A percentile compares a stretch with the other conserved stretches of the same genome.
Conservation (phyloP, 2,329 filamentous ascomycete species). For the Drechslera avenae region DNA sequence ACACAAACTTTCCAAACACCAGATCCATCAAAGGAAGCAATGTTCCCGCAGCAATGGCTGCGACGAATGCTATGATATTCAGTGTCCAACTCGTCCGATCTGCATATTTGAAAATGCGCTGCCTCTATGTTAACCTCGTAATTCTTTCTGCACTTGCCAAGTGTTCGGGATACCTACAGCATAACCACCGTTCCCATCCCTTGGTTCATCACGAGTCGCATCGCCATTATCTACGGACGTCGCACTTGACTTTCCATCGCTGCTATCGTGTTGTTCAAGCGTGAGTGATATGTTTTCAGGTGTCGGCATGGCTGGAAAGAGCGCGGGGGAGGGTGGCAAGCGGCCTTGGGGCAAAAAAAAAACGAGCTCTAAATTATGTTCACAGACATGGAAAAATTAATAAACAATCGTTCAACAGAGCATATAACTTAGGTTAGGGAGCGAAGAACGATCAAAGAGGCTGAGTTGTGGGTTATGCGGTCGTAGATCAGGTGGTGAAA, state of each 20-base stretch:
- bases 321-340: no score
- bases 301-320: slow-evolving; percentile 12
- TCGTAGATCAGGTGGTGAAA: no score
- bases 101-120: slow-evolving; percentile 47
- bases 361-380: no score
- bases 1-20: slow-evolving; percentile 59
- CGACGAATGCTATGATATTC: slow-evolving; percentile 38
- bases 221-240: slow-evolving; percentile 5
- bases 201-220: slow-evolving; percentile 15
- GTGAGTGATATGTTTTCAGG: slow-evolving; percentile 12
- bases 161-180: slow-evolving; percentile 22
- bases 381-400: no score
- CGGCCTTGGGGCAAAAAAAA: no score
- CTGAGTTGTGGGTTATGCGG: neutral
- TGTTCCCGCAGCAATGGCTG: slow-evolving; percentile 52
- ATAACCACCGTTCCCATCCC: slow-evolving; percentile 31
- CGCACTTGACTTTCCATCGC: slow-evolving; percentile 8
- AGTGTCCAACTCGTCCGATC: slow-evolving; percentile 40
- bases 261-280: slow-evolving; percentile 5
- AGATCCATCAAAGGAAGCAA: slow-evolving; percentile 57
- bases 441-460: neutral
- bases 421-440: no score
- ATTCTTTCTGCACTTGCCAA: neutral
- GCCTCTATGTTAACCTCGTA: neutral
- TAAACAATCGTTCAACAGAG: no score